Conservation (phyloP, 169 alveolate species). For the Cryptosporidium sp. region DNA sequence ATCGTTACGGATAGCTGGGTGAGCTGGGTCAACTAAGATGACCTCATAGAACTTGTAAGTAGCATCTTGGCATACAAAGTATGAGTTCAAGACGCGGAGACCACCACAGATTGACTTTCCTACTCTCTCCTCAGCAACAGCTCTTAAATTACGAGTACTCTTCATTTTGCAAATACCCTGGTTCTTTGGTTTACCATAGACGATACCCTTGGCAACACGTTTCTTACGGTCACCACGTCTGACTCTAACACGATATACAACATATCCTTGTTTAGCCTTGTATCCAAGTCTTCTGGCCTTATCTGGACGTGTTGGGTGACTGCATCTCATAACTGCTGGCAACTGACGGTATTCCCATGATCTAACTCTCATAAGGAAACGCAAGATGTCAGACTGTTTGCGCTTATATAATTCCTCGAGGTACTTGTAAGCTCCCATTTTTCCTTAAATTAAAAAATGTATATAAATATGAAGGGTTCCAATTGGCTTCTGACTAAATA, state of each 20-base stretch:
- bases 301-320: constrained; percentile 96
- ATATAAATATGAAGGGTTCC: not conserved
- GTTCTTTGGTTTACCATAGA: constrained; percentile 99
- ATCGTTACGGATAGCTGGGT: constrained; percentile 97
- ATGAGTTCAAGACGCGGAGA: constrained; percentile 98
- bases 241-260: constrained; percentile 98
- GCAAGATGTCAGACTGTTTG: constrained; percentile 99
- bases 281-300: constrained; percentile 98
- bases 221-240: constrained; percentile 99
- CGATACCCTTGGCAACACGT: constrained; percentile 98
- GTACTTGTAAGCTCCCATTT: constrained; percentile 96
- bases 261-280: constrained; percentile 99
- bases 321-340: constrained; percentile 97
- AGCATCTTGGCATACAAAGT: constrained; percentile 99
- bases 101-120: constrained; percentile 95
- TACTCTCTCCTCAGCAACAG: constrained; percentile 98
- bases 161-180: constrained; percentile 96
- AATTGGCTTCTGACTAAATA: not conserved
- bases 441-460: constrained; percentile 10
- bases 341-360: constrained; percentile 99
- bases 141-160: constrained; percentile 94
- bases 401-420: constrained; percentile 99
- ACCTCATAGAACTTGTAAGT: constrained; percentile 98
- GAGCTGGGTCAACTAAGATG: constrained; percentile 98
- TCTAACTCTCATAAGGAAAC: constrained; percentile 97